Percentiles rank a stretch among this genome's conserved stretches.
phyloP scores from a whole-genome alignment of 495 filamentous ascomycete species.

The Penicillium cinerascens region DNA sequence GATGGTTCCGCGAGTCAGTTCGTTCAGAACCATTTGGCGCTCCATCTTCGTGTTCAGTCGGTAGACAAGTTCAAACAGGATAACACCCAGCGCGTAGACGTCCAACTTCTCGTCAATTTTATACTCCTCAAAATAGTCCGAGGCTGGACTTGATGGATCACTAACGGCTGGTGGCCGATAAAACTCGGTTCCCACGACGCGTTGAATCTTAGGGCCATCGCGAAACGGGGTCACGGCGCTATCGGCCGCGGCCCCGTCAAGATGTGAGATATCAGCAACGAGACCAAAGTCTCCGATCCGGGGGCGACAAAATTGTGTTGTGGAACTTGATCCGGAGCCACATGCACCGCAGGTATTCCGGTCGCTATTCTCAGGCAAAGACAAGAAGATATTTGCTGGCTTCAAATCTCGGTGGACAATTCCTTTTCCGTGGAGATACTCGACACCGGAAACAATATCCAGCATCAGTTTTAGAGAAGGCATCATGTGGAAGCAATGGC shows the following conservation, averaged over 20 bases:
- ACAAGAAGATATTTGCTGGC: constrained; percentile 67
- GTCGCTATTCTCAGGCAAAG: constrained; percentile 25
- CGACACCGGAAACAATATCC: constrained; percentile 46
- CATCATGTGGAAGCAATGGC: constrained; percentile 49
- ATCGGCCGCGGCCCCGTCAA: constrained; percentile 23
- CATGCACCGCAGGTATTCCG: constrained; percentile 33
- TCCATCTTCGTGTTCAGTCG: constrained; percentile 52
- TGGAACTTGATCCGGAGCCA: constrained; percentile 12
- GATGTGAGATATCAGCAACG: constrained; percentile 50
- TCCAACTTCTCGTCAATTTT: constrained; percentile 51
- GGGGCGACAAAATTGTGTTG: constrained; percentile 42
- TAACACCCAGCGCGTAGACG: constrained; percentile 52
- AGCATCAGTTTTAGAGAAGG: constrained; percentile 43
- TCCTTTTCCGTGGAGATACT: constrained; percentile 57
- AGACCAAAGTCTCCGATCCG: constrained; percentile 55
- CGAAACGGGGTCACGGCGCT: constrained; percentile 14
- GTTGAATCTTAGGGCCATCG: constrained; percentile 25
- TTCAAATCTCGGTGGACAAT: constrained; percentile 71
- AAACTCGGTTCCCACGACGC: constrained; percentile 46
- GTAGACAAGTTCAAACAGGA: constrained; percentile 52
- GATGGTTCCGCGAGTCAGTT: constrained; percentile 34
- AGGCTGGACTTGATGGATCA: not conserved
- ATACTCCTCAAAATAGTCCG: constrained; percentile 24
- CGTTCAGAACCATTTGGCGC: constrained; percentile 45
- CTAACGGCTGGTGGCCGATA: constrained; percentile 37